These are phyloP conservation scores for Aspergillus haitiensis DNA, from an alignment of 495 filamentous ascomycete species.

Conservation along the genomic window DNA sequence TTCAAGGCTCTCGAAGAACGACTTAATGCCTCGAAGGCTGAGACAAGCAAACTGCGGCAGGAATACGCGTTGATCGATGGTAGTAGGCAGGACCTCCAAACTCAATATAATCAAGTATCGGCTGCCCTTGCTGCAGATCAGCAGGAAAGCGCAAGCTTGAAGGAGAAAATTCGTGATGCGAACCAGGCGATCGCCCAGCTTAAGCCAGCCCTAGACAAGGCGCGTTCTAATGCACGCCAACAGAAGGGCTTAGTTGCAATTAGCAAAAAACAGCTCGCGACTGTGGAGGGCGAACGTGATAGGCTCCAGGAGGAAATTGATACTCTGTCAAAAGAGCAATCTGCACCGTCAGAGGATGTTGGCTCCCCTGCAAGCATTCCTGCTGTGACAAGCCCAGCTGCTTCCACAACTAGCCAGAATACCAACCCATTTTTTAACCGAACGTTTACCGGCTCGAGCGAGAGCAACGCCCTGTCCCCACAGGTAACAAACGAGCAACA, in stretches of 20 bases:
- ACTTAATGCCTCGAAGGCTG: conserved; percentile 68
- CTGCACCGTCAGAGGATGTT: conserved; percentile 32
- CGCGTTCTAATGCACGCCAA: conserved; percentile 83
- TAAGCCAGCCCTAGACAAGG: conserved; percentile 85
- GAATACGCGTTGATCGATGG: conserved; percentile 82
- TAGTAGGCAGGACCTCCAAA: conserved; percentile 78
- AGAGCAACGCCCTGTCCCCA: conserved; percentile 49
- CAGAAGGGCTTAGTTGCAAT: conserved; percentile 95
- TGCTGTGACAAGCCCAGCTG: conserved; percentile 63
- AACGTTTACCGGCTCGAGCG: conserved; percentile 61
- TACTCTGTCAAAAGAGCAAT: conserved; percentile 57
- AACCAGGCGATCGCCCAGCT: conserved; percentile 80
- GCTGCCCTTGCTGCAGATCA: conserved; percentile 80
- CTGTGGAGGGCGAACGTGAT: conserved; percentile 82
- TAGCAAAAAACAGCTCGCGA: conserved; percentile 94
- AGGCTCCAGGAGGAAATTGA: conserved; percentile 78
- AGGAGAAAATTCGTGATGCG: conserved; percentile 79
- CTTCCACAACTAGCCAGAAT: conserved; percentile 72
- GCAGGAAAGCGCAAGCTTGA: conserved; percentile 79
- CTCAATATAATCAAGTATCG: conserved; percentile 73
- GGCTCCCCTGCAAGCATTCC: conserved; percentile 42
- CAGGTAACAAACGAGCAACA: conserved; percentile 51
- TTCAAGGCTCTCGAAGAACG: conserved; percentile 83
- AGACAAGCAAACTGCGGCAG: conserved; percentile 77
- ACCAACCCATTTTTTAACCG: conserved; percentile 89